Evolutionary conservation across 768 basidiomycete genomes (phyloP).

Genomic region (Boletus rubropictus): DNA sequence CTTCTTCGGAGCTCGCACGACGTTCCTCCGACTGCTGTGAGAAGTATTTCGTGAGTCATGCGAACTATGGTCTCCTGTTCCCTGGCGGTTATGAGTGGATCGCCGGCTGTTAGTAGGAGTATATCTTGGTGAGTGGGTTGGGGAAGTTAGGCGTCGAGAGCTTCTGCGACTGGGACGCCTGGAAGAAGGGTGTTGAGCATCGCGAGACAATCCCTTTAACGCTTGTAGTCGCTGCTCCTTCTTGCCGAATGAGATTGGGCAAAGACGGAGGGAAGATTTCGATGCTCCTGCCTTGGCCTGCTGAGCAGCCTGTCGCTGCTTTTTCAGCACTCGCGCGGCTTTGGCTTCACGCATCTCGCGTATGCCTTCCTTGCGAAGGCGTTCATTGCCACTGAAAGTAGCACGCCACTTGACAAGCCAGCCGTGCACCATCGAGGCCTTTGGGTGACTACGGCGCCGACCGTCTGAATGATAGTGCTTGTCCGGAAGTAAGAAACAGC

Average conservation of each 20-base stretch:
- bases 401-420: conserved; percentile 79
- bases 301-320: conserved; percentile 19
- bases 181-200: conserved; percentile 8
- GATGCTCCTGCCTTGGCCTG: conserved; percentile 13
- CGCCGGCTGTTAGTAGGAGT: conserved; percentile 14
- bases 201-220: conserved; percentile 2
- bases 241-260: conserved; percentile 26
- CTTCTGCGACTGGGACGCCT: conserved; percentile 6
- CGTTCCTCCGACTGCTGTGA: conserved; percentile 8
- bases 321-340: conserved; percentile 28
- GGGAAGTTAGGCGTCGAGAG: conserved; percentile 11
- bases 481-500: conserved; percentile 6
- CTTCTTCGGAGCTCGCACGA: conserved; percentile 4
- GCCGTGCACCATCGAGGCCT: conserved; percentile 59
- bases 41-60: conserved; percentile 17
- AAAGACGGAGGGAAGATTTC: conserved; percentile 18
- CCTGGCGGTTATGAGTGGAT: conserved; percentile 15
- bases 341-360: conserved; percentile 62
- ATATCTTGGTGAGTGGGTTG: conserved; percentile 14
- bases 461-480: conserved; percentile 35
- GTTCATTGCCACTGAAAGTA: conserved; percentile 59
- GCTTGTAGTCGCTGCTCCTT: conserved; percentile 13
- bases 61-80: not conserved
- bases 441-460: conserved; percentile 43
- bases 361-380: conserved; percentile 60